These are phyloP conservation scores for Colletotrichum sp. DNA, from an alignment of 2,329 filamentous ascomycete genomes.

Conservation along the genomic window DNA sequence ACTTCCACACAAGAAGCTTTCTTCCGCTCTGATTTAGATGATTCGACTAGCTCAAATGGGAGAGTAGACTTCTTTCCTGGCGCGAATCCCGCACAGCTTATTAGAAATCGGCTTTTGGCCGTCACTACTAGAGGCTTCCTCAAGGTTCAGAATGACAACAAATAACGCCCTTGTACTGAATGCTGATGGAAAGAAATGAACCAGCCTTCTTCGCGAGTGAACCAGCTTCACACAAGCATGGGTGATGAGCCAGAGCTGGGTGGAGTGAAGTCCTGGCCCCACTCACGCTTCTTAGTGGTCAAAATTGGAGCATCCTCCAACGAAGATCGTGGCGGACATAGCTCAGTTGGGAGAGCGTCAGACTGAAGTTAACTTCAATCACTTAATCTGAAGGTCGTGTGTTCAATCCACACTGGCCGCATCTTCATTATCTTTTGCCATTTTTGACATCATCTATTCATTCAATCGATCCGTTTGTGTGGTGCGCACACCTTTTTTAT, in stretches of 20 bases:
- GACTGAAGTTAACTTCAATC: conserved; percentile 22
- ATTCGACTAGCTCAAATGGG: background rate
- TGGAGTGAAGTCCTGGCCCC: background rate
- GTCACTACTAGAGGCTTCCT: background rate
- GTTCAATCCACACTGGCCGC: conserved; percentile 10
- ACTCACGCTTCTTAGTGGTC: background rate
- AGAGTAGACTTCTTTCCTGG: background rate
- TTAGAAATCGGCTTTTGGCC: background rate
- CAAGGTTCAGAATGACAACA: background rate
- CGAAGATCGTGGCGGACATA: conserved; percentile 13
- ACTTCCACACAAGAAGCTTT: background rate
- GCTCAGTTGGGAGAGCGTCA: conserved; percentile 23
- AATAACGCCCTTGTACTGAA: background rate
- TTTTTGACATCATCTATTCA: background rate
- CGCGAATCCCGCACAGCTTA: background rate
- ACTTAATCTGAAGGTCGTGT: conserved; percentile 14
- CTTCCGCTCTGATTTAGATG: background rate
- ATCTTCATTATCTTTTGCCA: background rate
- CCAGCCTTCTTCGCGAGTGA: background rate
- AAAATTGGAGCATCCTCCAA: accelerated
- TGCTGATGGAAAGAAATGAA: background rate
- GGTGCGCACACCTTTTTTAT: no score
- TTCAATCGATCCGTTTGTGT: background rate
- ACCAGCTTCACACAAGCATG: background rate
- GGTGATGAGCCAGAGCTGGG: background rate